These are phyloP conservation scores for Suillus subaureus DNA, from an alignment of 768 basidiomycete genomes.

Conservation along the genomic window DNA sequence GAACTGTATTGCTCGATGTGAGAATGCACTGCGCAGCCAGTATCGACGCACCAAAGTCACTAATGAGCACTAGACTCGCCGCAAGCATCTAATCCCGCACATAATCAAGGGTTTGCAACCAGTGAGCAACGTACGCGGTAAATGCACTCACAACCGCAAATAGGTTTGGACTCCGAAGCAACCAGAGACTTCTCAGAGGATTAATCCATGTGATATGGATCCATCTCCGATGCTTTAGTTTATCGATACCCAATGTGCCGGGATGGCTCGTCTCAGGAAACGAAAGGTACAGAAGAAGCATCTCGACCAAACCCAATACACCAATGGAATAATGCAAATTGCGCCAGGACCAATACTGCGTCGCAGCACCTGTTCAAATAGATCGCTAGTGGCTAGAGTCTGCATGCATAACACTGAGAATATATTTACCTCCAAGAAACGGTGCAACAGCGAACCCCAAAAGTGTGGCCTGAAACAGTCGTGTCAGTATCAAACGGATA, in stretches of 20 bases:
- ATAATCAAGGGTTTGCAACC: not conserved
- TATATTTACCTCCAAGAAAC: slow-evolving; percentile 45
- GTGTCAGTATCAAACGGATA: not conserved
- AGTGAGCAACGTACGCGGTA: not conserved
- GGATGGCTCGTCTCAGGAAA: slow-evolving; percentile 41
- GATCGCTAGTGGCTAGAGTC: not conserved
- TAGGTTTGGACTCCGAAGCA: slow-evolving; percentile 34
- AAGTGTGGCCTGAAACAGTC: slow-evolving; percentile 34
- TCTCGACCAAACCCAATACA: slow-evolving; percentile 37
- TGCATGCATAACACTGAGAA: not conserved
- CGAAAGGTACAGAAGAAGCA: slow-evolving; percentile 22
- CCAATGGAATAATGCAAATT: slow-evolving; percentile 49
- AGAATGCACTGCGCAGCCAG: not conserved
- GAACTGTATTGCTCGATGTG: slow-evolving; percentile 20
- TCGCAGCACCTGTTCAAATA: slow-evolving; percentile 37
- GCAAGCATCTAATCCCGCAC: slow-evolving; percentile 45
- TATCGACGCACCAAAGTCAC: slow-evolving; percentile 38
- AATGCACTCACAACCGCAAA: slow-evolving; percentile 25
- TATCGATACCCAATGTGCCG: slow-evolving; percentile 31
- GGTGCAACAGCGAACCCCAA: slow-evolving; percentile 62
- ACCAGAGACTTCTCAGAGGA: slow-evolving; percentile 31
- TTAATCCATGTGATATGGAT: slow-evolving; percentile 29
- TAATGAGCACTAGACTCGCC: slow-evolving; percentile 27
- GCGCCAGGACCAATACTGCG: slow-evolving; percentile 64
- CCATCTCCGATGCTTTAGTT: slow-evolving; percentile 10